These are phyloP conservation scores for Phytophthora pinifolia DNA, from an alignment of 352 stramenopile species.

Conservation along the genomic window DNA sequence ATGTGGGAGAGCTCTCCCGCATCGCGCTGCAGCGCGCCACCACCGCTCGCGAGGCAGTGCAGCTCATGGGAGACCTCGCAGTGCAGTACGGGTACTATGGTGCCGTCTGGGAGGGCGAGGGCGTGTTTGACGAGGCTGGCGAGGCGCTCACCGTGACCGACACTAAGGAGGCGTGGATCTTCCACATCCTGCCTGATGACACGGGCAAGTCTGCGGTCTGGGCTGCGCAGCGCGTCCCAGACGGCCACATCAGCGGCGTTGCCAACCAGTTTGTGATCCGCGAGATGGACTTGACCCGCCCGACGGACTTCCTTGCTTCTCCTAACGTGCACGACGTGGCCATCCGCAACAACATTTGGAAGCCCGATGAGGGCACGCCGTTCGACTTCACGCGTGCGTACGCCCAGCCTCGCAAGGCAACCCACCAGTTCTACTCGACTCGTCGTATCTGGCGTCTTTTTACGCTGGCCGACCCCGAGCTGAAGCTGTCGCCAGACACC, in stretches of 20 bases:
- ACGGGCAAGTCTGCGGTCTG: constrained; percentile 92
- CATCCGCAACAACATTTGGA: constrained; percentile 82
- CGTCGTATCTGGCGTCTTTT: constrained; percentile 91
- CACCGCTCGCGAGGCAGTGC: constrained; percentile 79
- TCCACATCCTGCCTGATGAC: constrained; percentile 95
- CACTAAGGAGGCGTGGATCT: constrained; percentile 92
- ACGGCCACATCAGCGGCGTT: constrained; percentile 83
- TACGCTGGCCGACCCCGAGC: constrained; percentile 68
- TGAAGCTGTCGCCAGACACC: constrained; percentile 71
- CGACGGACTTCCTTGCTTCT: constrained; percentile 88
- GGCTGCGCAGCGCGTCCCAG: constrained; percentile 91
- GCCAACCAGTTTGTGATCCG: constrained; percentile 96
- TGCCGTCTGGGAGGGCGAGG: constrained; percentile 71
- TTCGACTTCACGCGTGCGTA: constrained; percentile 93
- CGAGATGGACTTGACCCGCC: constrained; percentile 73
- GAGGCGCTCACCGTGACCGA: constrained; percentile 93
- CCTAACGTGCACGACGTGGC: constrained; percentile 88
- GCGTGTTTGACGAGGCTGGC: constrained; percentile 69
- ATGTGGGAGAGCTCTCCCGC: constrained; percentile 84
- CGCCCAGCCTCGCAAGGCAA: constrained; percentile 58
- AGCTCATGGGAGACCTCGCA: constrained; percentile 94
- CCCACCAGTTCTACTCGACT: constrained; percentile 82
- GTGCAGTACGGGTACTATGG: constrained; percentile 94
- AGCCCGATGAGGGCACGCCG: constrained; percentile 38
- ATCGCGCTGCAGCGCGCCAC: constrained; percentile 87